These are phyloP conservation scores for Fagus sylvatica DNA, from an alignment of 306 rosid species.

Conservation along the genomic window DNA sequence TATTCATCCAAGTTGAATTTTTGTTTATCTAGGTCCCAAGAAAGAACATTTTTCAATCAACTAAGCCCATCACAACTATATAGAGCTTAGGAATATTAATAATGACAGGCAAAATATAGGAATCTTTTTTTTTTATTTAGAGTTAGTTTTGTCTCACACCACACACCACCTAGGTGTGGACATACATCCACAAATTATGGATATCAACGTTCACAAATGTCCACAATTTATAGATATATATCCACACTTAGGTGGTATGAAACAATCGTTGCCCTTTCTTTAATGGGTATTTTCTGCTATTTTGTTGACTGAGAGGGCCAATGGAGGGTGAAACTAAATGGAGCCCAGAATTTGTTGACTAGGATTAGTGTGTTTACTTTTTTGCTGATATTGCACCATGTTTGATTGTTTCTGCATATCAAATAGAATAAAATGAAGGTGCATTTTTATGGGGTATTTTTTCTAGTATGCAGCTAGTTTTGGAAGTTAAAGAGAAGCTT, in stretches of 20 bases:
- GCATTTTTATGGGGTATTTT: not conserved
- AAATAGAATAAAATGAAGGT: not conserved
- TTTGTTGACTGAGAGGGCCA: not conserved
- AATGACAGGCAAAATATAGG: not conserved
- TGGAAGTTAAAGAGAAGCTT: conserved; percentile 83
- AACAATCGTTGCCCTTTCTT: no score
- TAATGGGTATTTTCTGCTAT: not conserved
- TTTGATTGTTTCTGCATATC: not conserved
- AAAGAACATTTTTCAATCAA: no score
- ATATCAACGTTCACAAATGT: no score
- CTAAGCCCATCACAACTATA: not conserved
- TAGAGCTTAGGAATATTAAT: not conserved
- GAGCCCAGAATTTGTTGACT: not conserved
- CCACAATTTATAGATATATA: no score
- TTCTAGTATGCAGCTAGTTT: conserved; percentile 59
- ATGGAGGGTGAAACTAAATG: not conserved
- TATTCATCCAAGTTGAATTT: no score
- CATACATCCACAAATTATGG: no score
- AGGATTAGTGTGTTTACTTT: not conserved
- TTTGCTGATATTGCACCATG: not conserved
- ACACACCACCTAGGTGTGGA: no score
- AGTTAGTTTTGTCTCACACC: no score
- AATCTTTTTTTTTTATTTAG: not conserved
- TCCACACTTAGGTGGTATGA: no score
- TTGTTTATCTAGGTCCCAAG: no score